Evolutionary conservation across 805 yeast species (phyloP).

Genomic region (Cyberlindnera sargentensis): DNA sequence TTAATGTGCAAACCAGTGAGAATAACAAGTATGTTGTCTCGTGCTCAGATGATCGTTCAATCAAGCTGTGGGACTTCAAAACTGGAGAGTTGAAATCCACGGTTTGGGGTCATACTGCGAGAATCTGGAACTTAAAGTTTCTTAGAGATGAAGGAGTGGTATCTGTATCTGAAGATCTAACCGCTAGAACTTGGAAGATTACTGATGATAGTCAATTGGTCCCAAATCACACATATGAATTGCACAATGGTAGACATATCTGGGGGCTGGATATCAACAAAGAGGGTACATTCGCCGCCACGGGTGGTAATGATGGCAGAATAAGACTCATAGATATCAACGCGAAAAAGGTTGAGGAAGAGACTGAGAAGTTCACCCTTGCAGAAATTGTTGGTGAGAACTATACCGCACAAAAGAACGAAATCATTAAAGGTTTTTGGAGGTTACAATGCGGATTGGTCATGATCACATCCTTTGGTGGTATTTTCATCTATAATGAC

Average conservation of each 20-base stretch:
- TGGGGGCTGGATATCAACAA: slow-evolving; percentile 70
- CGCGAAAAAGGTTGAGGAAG: slow-evolving; percentile 27
- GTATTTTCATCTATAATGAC: slow-evolving; percentile 28
- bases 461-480: slow-evolving; percentile 55
- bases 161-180: slow-evolving; percentile 82
- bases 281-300: slow-evolving; percentile 45
- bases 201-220: slow-evolving; percentile 17
- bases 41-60: slow-evolving; percentile 92
- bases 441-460: slow-evolving; percentile 41
- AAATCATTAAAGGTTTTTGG: slow-evolving; percentile 54
- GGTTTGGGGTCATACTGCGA: slow-evolving; percentile 96
- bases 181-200: slow-evolving; percentile 72
- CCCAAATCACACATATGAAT: slow-evolving; percentile 41
- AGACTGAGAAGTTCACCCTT: slow-evolving; percentile 23
- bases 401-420: slow-evolving; percentile 34
- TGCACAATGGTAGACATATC: slow-evolving; percentile 78
- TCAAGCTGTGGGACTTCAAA: slow-evolving; percentile 62
- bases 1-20: slow-evolving; percentile 60
- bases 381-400: slow-evolving; percentile 27
- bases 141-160: slow-evolving; percentile 37
- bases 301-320: slow-evolving; percentile 94
- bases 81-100: slow-evolving; percentile 56
- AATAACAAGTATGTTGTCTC: slow-evolving; percentile 54
- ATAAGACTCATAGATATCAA: slow-evolving; percentile 54
- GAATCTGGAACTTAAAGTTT: slow-evolving; percentile 82